Evolutionary conservation across 352 stramenopile species (phyloP), one percentile per base, ranked within the genome.

Genomic region (Pythium dissotocum): DNA sequence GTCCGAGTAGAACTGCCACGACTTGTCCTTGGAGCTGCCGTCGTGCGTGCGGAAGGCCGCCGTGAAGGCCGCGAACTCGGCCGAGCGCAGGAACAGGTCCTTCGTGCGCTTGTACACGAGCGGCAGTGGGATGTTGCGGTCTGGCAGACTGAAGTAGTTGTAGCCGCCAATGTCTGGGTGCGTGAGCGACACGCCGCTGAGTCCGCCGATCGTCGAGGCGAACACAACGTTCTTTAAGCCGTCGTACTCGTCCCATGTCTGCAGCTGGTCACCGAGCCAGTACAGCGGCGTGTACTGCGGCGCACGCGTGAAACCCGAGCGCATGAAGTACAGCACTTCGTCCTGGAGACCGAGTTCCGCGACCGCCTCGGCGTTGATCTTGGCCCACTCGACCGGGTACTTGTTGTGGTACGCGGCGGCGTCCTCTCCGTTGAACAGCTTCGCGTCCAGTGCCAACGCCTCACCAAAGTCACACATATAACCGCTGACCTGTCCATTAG

Each of bases 391-490:
- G 13, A 54, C 60, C 35, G 60, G 60, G 60, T 66, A 66, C 6
- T 18, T n/a, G 60, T 66, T 66, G 48, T 66, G 60, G 60, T 46
- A 66, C 4, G 35, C n/a, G 1, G 60, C 49, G 18, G 60, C 60
- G 48, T 66, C 49, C 18, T 49, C 60, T 21, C 30, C 8, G 49
- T 44, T 28, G 49, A 66, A 12, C 33, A n/a, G n/a, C n/a, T 33
- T 16, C 10, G 60, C 36, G 8, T 56, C 46, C 9, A 66, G 32
- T 33, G 24, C 10, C n/a, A 66, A 49, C 8, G n/a, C 60, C 49
- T 66, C 60, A 9, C 60, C 60, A 26, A 66, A 66, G 35, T 66
- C 60, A 32, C 59, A 65, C 59, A 65, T 65, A 48, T 65, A 65
- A 33, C 59, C 59, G 32, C 46, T 58, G 18, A 66, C 60, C 6